phyloP scores from a whole-genome alignment of 768 basidiomycete genomes.

The Russula sp. region DNA sequence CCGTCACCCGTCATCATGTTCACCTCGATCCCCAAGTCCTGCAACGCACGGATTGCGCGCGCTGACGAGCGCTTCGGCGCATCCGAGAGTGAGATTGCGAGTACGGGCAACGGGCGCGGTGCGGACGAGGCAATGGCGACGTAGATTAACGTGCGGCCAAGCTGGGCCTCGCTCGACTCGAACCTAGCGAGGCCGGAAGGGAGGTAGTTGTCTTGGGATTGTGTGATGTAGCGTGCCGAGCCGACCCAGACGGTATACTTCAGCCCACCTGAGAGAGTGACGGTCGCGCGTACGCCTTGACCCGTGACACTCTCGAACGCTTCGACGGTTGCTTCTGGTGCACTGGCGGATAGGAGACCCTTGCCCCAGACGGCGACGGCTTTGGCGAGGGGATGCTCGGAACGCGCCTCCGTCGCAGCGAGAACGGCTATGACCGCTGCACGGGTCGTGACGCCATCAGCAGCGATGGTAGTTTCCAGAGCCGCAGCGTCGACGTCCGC shows the following conservation, averaged over 20 bases:
- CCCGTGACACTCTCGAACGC: constrained; percentile 88
- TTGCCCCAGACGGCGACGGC: constrained; percentile 84
- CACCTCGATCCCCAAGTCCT: constrained; percentile 88
- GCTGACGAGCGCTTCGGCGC: constrained; percentile 79
- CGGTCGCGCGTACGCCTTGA: constrained; percentile 72
- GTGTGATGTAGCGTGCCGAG: constrained; percentile 62
- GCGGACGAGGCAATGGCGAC: constrained; percentile 55
- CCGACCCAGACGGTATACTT: constrained; percentile 64
- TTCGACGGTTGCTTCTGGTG: constrained; percentile 52
- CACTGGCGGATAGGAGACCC: constrained; percentile 43
- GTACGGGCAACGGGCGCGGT: constrained; percentile 50
- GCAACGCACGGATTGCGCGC: constrained; percentile 74
- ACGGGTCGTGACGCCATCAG: constrained; percentile 57
- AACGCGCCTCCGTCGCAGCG: constrained; percentile 80
- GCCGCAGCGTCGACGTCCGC: constrained; percentile 22
- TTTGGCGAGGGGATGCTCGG: constrained; percentile 94
- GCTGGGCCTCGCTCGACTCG: constrained; percentile 59
- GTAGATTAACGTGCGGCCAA: constrained; percentile 83
- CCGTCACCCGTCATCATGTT: constrained; percentile 94
- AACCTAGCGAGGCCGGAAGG: constrained; percentile 59
- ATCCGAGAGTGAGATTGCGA: constrained; percentile 84
- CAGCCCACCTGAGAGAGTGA: constrained; percentile 44
- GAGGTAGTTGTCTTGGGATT: constrained; percentile 46
- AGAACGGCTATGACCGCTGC: constrained; percentile 72
- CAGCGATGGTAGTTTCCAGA: constrained; percentile 35